A percentile compares a stretch with the other conserved stretches of the same genome.
Evolutionary conservation across 352 stramenopile genomes (phyloP).

Genomic region (Pythium vanterpoolii): DNA sequence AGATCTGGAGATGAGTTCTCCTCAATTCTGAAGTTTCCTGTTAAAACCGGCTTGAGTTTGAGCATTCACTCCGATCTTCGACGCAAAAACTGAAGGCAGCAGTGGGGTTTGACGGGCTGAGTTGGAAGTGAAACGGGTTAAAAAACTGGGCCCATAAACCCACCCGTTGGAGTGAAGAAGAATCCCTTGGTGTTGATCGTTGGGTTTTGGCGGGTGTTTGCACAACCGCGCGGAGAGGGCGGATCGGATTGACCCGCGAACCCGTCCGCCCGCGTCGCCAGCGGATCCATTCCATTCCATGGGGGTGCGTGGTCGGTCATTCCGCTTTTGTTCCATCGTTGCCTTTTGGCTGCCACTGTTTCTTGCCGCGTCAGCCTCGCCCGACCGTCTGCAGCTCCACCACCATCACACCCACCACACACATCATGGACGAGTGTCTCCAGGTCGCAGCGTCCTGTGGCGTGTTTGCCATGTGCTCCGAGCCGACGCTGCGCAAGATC

Average conservation of each 20-base stretch:
- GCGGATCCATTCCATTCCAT: conserved; percentile 20
- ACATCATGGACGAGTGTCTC: conserved; percentile 61
- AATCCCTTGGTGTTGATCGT: neutral
- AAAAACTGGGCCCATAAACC: neutral
- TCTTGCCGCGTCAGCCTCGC: neutral
- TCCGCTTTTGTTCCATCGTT: neutral
- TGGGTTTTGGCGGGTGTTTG: conserved; percentile 19
- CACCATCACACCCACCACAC: neutral
- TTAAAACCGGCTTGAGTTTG: conserved; percentile 21
- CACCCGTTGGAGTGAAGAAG: neutral
- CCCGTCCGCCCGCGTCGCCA: conserved; percentile 15
- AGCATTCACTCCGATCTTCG: conserved; percentile 29
- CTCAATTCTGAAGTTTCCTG: neutral
- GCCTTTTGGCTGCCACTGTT: neutral
- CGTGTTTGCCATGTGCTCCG: conserved; percentile 83
- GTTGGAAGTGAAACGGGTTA: neutral
- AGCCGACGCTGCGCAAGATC: conserved; percentile 78
- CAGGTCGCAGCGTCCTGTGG: conserved; percentile 54
- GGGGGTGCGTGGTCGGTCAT: conserved; percentile 21
- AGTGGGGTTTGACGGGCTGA: neutral
- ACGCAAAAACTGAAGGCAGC: neutral
- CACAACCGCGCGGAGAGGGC: conserved; percentile 10
- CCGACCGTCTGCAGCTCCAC: neutral
- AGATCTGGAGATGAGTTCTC: neutral
- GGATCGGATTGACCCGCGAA: neutral